Base-by-base conservation (phyloP, 1,139 yeast species). In the Sugiyamaella japonica region DNA sequence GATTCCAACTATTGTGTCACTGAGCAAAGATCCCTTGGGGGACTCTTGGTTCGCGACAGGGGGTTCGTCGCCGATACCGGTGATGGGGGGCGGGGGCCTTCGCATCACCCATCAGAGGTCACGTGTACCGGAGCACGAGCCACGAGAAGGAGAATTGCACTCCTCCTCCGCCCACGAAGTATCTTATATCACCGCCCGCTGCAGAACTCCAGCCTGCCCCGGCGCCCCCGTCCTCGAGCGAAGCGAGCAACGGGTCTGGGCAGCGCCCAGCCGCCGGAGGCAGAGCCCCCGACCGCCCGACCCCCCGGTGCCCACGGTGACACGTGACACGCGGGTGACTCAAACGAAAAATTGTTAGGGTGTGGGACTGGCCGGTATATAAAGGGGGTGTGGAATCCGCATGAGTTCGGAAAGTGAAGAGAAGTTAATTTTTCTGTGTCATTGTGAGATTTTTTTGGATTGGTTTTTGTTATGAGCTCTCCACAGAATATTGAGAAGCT, bases 401-500 rank as follows among this genome's bases (percentile, higher is more conserved):
- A 31, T 43, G 25, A 43, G 47, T 43, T 38, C n/a, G n/a, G n/a
- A n/a, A n/a, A n/a, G n/a, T n/a, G n/a, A n/a, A n/a, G n/a, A n/a
- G n/a, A n/a, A n/a, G n/a, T n/a, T n/a, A n/a, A n/a, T n/a, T n/a
- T n/a, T n/a, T n/a, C n/a, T n/a, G n/a, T n/a, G n/a, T n/a, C n/a
- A n/a, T n/a, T n/a, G n/a, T n/a, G n/a, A n/a, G n/a, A n/a, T n/a
- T n/a, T n/a, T n/a, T n/a, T n/a, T n/a, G n/a, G n/a, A n/a, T n/a
- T n/a, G n/a, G n/a, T n/a, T n/a, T n/a, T n/a, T n/a, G n/a, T n/a
- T n/a, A 85, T 85, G 91, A 71, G 88, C 34, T 73, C 83, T 38
- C 89, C 90, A 52, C 85, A 83, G 72, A 85, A 85, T 45, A 45
- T 45, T 20, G 28, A 45, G 23, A 73, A 75, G 59, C 67, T 80